phyloP scores from a whole-genome alignment of 2,329 filamentous ascomycete genomes.

The Verticillium klebahnii region DNA sequence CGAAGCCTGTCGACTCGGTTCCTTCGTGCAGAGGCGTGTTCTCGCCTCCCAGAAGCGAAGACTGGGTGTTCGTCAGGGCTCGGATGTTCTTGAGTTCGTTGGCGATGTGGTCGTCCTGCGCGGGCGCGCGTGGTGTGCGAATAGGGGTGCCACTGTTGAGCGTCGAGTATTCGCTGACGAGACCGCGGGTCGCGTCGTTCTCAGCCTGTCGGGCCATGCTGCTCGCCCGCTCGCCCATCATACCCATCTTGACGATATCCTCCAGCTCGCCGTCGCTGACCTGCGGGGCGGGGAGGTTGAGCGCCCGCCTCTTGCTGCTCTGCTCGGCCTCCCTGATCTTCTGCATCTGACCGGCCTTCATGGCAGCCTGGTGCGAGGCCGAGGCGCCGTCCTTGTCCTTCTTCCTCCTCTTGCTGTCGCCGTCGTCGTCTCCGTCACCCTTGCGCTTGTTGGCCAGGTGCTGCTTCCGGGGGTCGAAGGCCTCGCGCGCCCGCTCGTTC shows the following conservation, averaged over 20 bases:
- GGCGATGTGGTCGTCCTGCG: conserved; percentile 90
- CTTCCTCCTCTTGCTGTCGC: conserved; percentile 75
- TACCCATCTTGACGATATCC: conserved; percentile 98
- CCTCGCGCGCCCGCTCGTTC: conserved; percentile 80
- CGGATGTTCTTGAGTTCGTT: conserved; percentile 95
- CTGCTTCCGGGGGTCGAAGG: conserved; percentile 89
- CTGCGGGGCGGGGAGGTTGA: conserved; percentile 85
- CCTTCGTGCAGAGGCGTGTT: conserved; percentile 87
- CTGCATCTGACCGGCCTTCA: conserved; percentile 91
- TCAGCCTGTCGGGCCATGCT: conserved; percentile 71
- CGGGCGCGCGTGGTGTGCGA: conserved; percentile 83
- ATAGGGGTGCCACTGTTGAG: conserved; percentile 82
- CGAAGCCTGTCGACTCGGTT: conserved; percentile 77
- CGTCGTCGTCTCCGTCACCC: conserved; percentile 80
- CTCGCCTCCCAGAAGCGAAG: conserved; percentile 86
- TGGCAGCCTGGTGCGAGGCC: conserved; percentile 76
- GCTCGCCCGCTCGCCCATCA: conserved; percentile 83
- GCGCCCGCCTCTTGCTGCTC: conserved; percentile 80
- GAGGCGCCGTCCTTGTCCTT: conserved; percentile 79
- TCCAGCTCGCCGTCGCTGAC: conserved; percentile 91
- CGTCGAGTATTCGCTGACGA: conserved; percentile 81
- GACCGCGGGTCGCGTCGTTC: conserved; percentile 76
- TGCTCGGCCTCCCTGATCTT: conserved; percentile 94
- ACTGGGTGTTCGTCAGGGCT: conserved; percentile 88
- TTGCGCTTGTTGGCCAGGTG: conserved; percentile 90